Base-by-base conservation (phyloP, 1,284 basidiomycete genomes). In the Cystobasidium pallidum region DNA sequence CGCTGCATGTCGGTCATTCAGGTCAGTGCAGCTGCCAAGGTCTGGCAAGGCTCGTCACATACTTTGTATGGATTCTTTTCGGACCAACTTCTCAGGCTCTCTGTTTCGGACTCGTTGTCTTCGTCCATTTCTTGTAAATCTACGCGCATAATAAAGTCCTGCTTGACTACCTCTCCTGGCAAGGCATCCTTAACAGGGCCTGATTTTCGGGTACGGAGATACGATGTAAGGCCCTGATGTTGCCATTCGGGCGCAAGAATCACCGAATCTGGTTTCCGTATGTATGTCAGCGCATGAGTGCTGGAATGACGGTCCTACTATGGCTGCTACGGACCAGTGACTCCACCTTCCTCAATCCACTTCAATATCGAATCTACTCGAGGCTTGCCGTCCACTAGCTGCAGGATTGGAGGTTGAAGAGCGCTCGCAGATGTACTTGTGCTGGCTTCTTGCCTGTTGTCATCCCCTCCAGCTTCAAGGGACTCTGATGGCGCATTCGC, bases 301-400 rank as follows among this genome's bases (percentile, higher is more conserved):
- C 51, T n/a, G n/a, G n/a, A n/a, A 39, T 39, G 7, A 39, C 6
- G 13, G 36, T 13, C 6, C 6, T 39, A n/a, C 45, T 36, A 17
- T 54, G 19, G 17, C 19, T 34, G 17, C 36, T n/a, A 34, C 70
- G 72, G 73, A 90, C 94, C 92, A 83, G 86, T 87, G 47, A 96
- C 87, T 13, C 91, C 91, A 21, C 91, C 88, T 55, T 90, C 87
- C 76, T 95, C 91, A 30, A 96, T 82, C 92, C 93, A 94, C 34
- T 87, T 85, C 24, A 97, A 84, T 7, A 88, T 86, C 77, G 91
- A 90, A 79, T 93, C 91, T 74, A 96, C 84, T 83, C 96, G 88
- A 0, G 92, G 91, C 75, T 86, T 89, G 78, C 95, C 94, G 32
- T 87, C 92, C 45, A 96, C 86, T 2, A 92, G 91, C 36, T 96